These are phyloP conservation scores for Zizania palustris DNA, from an alignment of 202 grass and related monocot species.

Conservation along the genomic window DNA sequence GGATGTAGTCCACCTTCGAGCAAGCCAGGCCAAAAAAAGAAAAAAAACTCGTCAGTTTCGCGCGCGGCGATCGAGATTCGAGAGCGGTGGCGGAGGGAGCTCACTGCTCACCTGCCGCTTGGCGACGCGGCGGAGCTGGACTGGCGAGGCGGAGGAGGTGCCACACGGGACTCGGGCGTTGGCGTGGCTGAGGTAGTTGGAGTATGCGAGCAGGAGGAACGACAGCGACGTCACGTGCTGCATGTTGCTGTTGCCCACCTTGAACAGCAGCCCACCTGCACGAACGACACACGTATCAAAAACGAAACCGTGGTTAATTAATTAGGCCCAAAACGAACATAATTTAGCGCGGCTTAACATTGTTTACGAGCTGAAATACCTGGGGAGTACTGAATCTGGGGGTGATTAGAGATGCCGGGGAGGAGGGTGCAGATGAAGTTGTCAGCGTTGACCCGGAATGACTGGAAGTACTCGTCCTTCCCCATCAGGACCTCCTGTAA, in stretches of 20 bases:
- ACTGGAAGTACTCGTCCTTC: constrained; percentile 83
- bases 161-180: constrained; percentile 63
- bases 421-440: constrained; percentile 95
- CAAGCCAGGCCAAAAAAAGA: not conserved
- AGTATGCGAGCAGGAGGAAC: constrained; percentile 87
- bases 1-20: constrained; percentile 81
- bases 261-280: constrained; percentile 69
- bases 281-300: not conserved
- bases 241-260: constrained; percentile 90
- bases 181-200: constrained; percentile 89
- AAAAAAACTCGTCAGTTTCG: not conserved
- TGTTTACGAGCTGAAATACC: constrained; percentile 36
- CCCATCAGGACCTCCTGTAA: constrained; percentile 87
- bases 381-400: constrained; percentile 89
- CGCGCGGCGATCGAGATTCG: too few relatives aligned
- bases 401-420: constrained; percentile 73
- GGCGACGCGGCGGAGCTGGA: constrained; percentile 76
- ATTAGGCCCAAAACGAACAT: not conserved
- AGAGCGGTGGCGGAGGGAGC: too few relatives aligned
- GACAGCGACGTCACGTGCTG: constrained; percentile 95
- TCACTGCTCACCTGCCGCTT: constrained; percentile 54
- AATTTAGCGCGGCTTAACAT: not conserved
- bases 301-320: not conserved
- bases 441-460: constrained; percentile 80
- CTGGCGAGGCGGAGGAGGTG: constrained; percentile 47